These are phyloP conservation scores for Podaxis pistillaris DNA, from an alignment of 768 basidiomycete genomes.

Conservation along the genomic window DNA sequence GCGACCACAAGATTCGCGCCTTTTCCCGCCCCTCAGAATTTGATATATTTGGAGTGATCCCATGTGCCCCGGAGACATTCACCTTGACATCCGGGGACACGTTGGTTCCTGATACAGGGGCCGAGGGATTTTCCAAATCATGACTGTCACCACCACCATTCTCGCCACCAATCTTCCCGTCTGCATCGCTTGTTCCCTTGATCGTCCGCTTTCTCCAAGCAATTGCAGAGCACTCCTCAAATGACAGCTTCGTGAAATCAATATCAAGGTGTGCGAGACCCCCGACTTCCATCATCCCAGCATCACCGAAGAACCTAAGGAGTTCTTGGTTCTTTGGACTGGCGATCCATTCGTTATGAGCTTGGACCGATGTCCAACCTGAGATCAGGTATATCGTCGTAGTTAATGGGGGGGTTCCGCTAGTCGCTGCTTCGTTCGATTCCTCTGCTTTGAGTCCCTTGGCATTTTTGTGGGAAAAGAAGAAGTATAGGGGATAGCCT, in stretches of 20 bases:
- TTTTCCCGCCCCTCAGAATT: not conserved
- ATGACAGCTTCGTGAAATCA: slow-evolving; percentile 31
- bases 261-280: slow-evolving; percentile 39
- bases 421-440: not conserved
- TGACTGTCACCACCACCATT: not conserved
- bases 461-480: slow-evolving; percentile 30
- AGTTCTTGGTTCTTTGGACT: slow-evolving; percentile 39
- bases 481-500: slow-evolving; percentile 35
- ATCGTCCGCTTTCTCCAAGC: slow-evolving; percentile 3
- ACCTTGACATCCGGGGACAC: not conserved
- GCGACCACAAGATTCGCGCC: slow-evolving; percentile 7
- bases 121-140: not conserved
- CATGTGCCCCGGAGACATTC: not conserved
- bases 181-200: not conserved
- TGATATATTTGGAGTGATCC: not conserved
- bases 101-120: not conserved
- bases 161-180: not conserved
- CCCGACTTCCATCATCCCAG: slow-evolving; percentile 28
- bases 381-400: slow-evolving; percentile 35
- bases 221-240: slow-evolving; percentile 7
- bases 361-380: slow-evolving; percentile 41
- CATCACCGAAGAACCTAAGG: slow-evolving; percentile 24
- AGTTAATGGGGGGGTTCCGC: not conserved
- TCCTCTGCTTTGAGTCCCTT: not conserved
- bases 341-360: slow-evolving; percentile 41